phyloP scores from a whole-genome alignment of 176 grass and related monocot genomes.

The Pontederia paniculata region DNA sequence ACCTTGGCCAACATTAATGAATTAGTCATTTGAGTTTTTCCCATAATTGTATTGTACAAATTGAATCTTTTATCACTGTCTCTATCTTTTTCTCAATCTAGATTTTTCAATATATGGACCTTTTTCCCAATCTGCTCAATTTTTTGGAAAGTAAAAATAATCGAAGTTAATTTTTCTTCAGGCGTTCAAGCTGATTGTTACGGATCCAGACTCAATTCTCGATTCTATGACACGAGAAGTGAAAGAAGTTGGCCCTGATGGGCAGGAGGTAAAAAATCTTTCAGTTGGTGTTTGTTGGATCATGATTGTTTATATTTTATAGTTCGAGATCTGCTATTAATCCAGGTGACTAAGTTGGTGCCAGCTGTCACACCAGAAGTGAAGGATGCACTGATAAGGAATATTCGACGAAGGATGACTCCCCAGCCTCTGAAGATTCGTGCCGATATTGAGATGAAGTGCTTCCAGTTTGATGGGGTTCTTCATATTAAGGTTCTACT shows the following conservation, averaged over 20 bases:
- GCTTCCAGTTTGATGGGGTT: conserved; percentile 87
- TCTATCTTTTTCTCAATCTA: too few relatives aligned
- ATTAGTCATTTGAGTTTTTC: too few relatives aligned
- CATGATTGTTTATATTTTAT: neutral
- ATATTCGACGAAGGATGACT: conserved; percentile 86
- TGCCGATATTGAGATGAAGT: conserved; percentile 83
- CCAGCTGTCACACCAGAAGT: conserved; percentile 60
- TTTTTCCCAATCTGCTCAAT: too few relatives aligned
- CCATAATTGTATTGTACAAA: neutral
- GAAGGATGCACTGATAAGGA: conserved; percentile 75
- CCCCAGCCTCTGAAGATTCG: conserved; percentile 89
- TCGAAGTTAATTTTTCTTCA: conserved; percentile 1
- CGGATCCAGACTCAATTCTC: conserved; percentile 49
- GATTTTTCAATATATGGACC: too few relatives aligned
- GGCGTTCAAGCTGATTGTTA: conserved; percentile 68
- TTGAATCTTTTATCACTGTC: neutral
- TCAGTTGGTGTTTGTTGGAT: neutral
- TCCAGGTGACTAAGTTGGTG: conserved; percentile 67
- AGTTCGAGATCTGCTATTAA: neutral
- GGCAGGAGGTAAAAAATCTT: conserved; percentile 37
- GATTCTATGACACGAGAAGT: conserved; percentile 41
- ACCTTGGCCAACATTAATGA: too few relatives aligned
- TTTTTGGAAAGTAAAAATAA: neutral
- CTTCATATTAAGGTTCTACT: conserved; percentile 73
- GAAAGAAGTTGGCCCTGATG: conserved; percentile 46